These are phyloP conservation scores for Primulina huaijiensis DNA, from an alignment of 257 asterid species.

Conservation along the genomic window DNA sequence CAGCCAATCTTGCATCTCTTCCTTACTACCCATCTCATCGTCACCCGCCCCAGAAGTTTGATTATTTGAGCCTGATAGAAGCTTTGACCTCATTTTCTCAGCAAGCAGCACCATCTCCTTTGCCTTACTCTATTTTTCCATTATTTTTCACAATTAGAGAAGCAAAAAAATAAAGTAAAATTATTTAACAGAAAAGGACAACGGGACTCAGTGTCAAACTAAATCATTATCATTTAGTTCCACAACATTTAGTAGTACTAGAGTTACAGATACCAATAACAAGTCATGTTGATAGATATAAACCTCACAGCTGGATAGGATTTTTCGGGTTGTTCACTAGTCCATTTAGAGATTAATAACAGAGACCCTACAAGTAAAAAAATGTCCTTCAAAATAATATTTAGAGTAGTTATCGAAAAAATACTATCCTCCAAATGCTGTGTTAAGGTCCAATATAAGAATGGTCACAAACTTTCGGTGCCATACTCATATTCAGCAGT, in stretches of 20 bases:
- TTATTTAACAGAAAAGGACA: not conserved
- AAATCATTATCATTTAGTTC: slow-evolving; percentile 15
- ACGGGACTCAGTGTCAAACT: not conserved
- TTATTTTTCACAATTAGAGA: slow-evolving; percentile 11
- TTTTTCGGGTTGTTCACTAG: not conserved
- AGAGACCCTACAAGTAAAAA: not conserved
- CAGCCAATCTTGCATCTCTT: slow-evolving; percentile 96
- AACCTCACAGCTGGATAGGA: not conserved
- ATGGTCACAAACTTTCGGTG: not conserved
- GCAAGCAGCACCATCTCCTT: slow-evolving; percentile 98
- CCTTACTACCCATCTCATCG: slow-evolving; percentile 90
- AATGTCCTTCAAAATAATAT: too few species aligned
- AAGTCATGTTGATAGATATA: too few species aligned
- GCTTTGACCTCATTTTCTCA: slow-evolving; percentile 93
- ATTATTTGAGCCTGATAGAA: slow-evolving; percentile 71
- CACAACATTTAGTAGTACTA: not conserved
- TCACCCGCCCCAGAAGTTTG: slow-evolving; percentile 60
- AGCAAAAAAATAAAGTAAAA: slow-evolving; percentile 1
- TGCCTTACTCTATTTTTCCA: slow-evolving; percentile 63
- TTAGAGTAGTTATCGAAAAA: too few species aligned
- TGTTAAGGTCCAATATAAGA: not conserved
- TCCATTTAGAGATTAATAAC: not conserved
- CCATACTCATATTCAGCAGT: not conserved
- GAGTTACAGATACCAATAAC: too few species aligned
- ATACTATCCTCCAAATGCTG: not conserved